These are phyloP conservation scores for Eucalyptus decipiens DNA, from an alignment of 345 rosid genomes.

Conservation along the genomic window DNA sequence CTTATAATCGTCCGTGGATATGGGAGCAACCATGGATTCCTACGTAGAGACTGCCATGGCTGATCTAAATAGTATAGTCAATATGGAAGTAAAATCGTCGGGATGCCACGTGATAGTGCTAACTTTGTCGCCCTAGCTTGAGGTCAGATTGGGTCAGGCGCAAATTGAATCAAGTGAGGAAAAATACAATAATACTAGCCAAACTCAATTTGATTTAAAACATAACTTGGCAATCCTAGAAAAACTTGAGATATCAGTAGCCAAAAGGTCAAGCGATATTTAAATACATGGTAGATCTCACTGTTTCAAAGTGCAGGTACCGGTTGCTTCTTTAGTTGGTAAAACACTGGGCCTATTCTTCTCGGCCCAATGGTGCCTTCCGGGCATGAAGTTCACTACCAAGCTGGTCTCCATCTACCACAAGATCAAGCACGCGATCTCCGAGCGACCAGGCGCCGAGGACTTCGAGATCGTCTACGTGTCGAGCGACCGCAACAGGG, in stretches of 20 bases:
- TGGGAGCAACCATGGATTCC: neutral
- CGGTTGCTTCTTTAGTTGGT: conserved; percentile 29
- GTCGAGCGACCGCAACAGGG: conserved; percentile 27
- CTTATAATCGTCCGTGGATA: neutral
- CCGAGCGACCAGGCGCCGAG: neutral
- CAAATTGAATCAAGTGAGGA: neutral
- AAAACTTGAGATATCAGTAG: neutral
- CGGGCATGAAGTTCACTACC: conserved; percentile 34
- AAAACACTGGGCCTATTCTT: conserved; percentile 44
- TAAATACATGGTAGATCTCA: neutral
- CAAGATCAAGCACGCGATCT: conserved; percentile 19
- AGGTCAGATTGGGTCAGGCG: neutral
- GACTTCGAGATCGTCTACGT: conserved; percentile 43
- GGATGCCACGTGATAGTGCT: neutral
- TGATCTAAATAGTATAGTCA: neutral
- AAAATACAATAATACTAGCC: neutral
- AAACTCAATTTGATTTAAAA: neutral
- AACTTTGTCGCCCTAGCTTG: neutral
- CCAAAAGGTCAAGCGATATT: neutral
- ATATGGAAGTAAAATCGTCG: neutral
- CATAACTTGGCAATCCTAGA: neutral
- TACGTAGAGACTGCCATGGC: neutral
- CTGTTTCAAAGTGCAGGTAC: conserved; percentile 17
- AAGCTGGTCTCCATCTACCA: conserved; percentile 37
- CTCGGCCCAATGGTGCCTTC: conserved; percentile 53